These are phyloP conservation scores for Aureoboletus auriporus DNA, from an alignment of 768 basidiomycete genomes.

Conservation along the genomic window DNA sequence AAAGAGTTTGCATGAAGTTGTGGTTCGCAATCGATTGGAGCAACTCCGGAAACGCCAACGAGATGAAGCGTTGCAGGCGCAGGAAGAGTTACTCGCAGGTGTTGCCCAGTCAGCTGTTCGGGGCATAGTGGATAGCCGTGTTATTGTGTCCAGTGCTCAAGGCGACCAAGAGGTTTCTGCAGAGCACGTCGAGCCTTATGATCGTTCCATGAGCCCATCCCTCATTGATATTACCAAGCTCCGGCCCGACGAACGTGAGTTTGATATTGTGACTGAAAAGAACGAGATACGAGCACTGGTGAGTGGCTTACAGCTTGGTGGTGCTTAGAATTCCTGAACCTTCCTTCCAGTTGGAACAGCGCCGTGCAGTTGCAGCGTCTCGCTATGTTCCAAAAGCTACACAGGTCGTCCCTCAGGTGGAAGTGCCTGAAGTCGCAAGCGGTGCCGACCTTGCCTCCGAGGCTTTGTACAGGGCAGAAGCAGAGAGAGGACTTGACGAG, in stretches of 20 bases:
- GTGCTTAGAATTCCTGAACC: slow-evolving; percentile 2
- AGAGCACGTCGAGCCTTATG: slow-evolving; percentile 78
- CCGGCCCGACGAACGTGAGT: slow-evolving; percentile 71
- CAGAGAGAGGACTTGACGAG: slow-evolving; percentile 89
- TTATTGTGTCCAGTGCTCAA: slow-evolving; percentile 30
- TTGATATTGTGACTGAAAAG: slow-evolving; percentile 68
- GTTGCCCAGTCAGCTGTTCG: slow-evolving; percentile 60
- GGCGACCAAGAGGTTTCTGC: slow-evolving; percentile 34
- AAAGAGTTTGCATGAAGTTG: slow-evolving; percentile 90
- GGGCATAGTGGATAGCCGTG: slow-evolving; percentile 35
- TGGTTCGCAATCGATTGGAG: slow-evolving; percentile 92
- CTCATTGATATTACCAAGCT: slow-evolving; percentile 69
- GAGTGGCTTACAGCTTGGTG: slow-evolving; percentile 23
- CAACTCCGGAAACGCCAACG: slow-evolving; percentile 94
- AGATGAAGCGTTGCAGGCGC: slow-evolving; percentile 92
- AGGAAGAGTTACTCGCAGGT: slow-evolving; percentile 83
- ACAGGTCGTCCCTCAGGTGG: slow-evolving; percentile 55
- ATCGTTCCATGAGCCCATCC: slow-evolving; percentile 83
- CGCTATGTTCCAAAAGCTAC: slow-evolving; percentile 81
- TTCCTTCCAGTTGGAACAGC: slow-evolving; percentile 56
- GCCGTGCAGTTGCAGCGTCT: slow-evolving; percentile 77
- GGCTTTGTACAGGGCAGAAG: slow-evolving; percentile 86
- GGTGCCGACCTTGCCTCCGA: slow-evolving; percentile 82
- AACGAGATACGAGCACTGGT: slow-evolving; percentile 68
- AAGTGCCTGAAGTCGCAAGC: slow-evolving; percentile 53